Percentiles rank a stretch among this genome's conserved stretches.
Conservation (phyloP, 176 grass and related monocot species). For the Cocos nucifera region DNA sequence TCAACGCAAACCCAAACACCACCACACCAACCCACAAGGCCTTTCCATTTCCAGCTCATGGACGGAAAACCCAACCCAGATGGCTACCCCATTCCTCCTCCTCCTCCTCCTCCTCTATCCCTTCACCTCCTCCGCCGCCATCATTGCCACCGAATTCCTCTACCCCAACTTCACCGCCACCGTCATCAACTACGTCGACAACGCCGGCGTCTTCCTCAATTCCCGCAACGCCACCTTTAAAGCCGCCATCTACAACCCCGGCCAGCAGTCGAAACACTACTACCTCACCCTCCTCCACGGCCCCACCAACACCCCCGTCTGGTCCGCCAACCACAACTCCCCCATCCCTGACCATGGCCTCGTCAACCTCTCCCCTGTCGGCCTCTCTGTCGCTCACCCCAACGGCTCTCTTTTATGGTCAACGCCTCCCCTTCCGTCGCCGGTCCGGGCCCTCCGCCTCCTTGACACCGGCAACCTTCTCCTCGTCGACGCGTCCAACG, state of each 20-base stretch:
- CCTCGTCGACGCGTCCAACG: conserved; percentile 46
- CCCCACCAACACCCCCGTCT: conserved; percentile 39
- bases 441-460: conserved; percentile 39
- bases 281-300: conserved; percentile 56
- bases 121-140: conserved; percentile 15
- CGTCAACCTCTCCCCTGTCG: conserved; percentile 29
- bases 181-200: conserved; percentile 27
- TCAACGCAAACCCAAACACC: too few species aligned
- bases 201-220: conserved; percentile 43
- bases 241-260: conserved; percentile 42
- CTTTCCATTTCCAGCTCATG: too few species aligned
- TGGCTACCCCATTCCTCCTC: conserved; percentile 25
- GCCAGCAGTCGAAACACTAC: conserved; percentile 36
- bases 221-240: conserved; percentile 37
- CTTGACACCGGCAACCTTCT: conserved; percentile 66
- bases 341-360: conserved; percentile 34
- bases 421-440: conserved; percentile 19
- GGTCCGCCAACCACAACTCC: conserved; percentile 56
- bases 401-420: conserved; percentile 56
- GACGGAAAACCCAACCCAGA: conserved; percentile 11
- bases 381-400: conserved; percentile 33
- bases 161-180: conserved; percentile 50
- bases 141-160: conserved; percentile 27
- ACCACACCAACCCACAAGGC: too few species aligned
- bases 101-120: conserved; percentile 17